Base-by-base conservation (phyloP, 192 early-diverging fungal species). In the Umbelopsis sp. region DNA sequence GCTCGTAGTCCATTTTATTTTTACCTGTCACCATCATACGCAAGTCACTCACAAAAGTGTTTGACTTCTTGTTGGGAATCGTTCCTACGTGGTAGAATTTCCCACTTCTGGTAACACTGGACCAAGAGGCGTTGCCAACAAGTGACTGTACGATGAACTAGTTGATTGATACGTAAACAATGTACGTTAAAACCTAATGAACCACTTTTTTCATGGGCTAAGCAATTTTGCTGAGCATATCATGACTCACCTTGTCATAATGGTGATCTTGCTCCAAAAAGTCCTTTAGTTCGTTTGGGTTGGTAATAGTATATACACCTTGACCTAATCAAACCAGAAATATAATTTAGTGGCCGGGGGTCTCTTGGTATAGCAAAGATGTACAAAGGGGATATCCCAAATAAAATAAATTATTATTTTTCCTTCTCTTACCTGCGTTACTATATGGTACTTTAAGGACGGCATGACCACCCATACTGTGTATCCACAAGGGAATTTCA, bases 21-120 rank as follows among this genome's bases (percentile, higher is more conserved):
- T 85, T 88, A 62, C 88, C 94, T n/a, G 88, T 84, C 25, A 96
- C 87, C 94, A 96, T 96, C 91, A 94, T 90, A 0, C 94, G 79
- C 36, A 96, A 80, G 76, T 96, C 94, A 31, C 80, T 87, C 31
- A 96, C 94, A 78, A 87, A 96, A 4, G 89, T 93, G 72, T 94
- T 90, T 80, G 90, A 92, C 77, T 92, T 93, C 84, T 92, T 93
- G 88, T 96, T 92, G 14, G 94, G 94, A 68, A 96, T 92, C 6
- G 94, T 96, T 4, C 94, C 94, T 24, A 94, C 94, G 73, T 96
- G 94, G 74, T 92, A 96, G 68, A 93, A 96, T 73, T 90, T 91
- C 51, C 93, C 94, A 54, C 86, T 80, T 45, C 89, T 77, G 10
- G 92, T 91, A 21, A 87, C 80, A 41, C 86, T 89, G 4, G 88